A percentile compares a stretch with the other conserved stretches of the same genome.
These are phyloP conservation scores for Ehretia macrophylla DNA, from an alignment of 257 asterid species.

Conservation along the genomic window DNA sequence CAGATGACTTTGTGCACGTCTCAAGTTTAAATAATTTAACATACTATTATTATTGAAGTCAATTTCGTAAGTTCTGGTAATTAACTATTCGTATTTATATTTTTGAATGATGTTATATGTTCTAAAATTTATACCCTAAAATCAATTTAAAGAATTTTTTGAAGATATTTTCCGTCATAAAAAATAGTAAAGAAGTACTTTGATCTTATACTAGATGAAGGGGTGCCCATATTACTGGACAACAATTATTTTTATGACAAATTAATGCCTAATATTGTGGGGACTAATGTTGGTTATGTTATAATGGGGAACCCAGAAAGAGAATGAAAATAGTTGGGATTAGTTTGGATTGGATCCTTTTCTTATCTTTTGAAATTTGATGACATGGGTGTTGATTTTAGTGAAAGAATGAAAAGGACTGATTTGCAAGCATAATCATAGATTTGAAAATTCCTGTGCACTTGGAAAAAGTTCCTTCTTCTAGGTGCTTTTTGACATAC, in stretches of 20 bases:
- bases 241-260: conserved; percentile 9
- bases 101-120: no score
- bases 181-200: no score
- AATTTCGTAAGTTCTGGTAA: no score
- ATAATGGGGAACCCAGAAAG: background rate
- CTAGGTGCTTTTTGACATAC: conserved; percentile 20
- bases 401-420: conserved; percentile 15
- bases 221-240: background rate
- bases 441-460: conserved; percentile 28
- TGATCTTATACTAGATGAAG: no score
- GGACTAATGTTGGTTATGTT: conserved; percentile 18
- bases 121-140: no score
- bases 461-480: conserved; percentile 16
- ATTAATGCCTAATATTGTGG: conserved; percentile 21
- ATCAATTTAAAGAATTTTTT: no score
- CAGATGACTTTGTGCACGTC: no score
- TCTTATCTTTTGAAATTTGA: conserved; percentile 28
- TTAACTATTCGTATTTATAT: no score
- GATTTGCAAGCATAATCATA: conserved; percentile 19
- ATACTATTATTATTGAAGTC: no score
- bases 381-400: conserved; percentile 19
- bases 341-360: conserved; percentile 50
- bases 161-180: no score
- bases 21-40: no score
- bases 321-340: conserved; percentile 9